Evolutionary conservation across 257 asterid genomes (phyloP).

Genomic region (Scutellaria baicalensis): DNA sequence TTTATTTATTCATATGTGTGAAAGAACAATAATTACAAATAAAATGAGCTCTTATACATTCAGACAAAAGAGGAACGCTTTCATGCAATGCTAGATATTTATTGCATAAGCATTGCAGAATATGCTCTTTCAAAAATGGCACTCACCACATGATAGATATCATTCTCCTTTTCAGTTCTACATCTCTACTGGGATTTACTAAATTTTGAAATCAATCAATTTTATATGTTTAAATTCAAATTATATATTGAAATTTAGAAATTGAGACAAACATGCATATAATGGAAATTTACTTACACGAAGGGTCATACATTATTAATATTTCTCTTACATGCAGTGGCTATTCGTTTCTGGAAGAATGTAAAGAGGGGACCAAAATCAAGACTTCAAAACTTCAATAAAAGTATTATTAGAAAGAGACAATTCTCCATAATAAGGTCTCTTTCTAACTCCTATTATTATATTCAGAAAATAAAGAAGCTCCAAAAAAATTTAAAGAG

Average conservation of each 20-base stretch:
- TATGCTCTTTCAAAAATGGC: not conserved
- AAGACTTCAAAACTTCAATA: slow-evolving; percentile 12
- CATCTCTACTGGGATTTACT: too few relatives aligned
- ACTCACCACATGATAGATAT: not conserved
- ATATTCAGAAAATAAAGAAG: not conserved
- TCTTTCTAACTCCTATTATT: slow-evolving; percentile 9
- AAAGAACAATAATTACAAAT: not conserved
- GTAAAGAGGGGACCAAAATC: slow-evolving; percentile 37
- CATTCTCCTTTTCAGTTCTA: not conserved
- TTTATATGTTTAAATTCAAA: too few relatives aligned
- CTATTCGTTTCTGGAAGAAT: slow-evolving; percentile 11
- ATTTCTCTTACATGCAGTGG: not conserved
- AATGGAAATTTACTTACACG: not conserved
- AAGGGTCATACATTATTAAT: too few relatives aligned
- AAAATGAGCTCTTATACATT: not conserved
- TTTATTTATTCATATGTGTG: not conserved
- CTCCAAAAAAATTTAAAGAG: slow-evolving; percentile 1
- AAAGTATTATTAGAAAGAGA: slow-evolving; percentile 12
- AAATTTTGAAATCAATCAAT: too few relatives aligned
- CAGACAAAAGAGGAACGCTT: slow-evolving; percentile 9
- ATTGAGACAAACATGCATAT: not conserved
- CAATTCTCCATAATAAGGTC: slow-evolving; percentile 39
- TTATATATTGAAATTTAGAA: too few relatives aligned
- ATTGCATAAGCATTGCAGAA: not conserved
- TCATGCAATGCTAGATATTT: slow-evolving; percentile 3